Base-by-base conservation (phyloP, 2,329 filamentous ascomycete genomes). In the Cryphonectria carpinicola region DNA sequence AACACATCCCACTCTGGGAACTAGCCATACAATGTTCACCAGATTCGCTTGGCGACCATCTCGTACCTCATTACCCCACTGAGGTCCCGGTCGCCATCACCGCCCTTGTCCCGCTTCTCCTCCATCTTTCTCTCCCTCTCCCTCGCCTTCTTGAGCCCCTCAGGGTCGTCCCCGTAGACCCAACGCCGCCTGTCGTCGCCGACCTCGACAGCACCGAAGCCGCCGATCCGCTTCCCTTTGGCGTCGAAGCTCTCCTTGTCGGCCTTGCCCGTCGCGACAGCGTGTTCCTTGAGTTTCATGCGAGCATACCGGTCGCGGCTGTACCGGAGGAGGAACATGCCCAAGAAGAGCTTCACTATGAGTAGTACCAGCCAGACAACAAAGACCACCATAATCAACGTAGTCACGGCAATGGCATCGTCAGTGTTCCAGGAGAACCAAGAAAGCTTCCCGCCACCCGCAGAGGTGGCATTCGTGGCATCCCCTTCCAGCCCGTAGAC, bases 31-130 rank as follows among this genome's bases (percentile, higher is more conserved):
- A 43, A 11, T 4, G 10, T 17, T 52, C 81, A 98, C 96, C 96
- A 99, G 76, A 99, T 99, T 79, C 96, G 88, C 86, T 98, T 98
- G 0, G 94, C 93, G 76, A 94, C 91, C 96, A 98, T 98, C 78
- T 94, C 94, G 82, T 98, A 99, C 76, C 96, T 87, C 75, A 86
- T 89, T 73, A 90, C 93, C 79, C 83, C 89, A 77, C 86, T 92
- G 81, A 89, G 89, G 79, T 88, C 89, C 67, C 88, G 86, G 69
- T 86, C 86, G 67, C 83, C 82, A 32, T 71, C 66, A 8, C 66
- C 66, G 49, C 85, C 82, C 72, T 84, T 84, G 46, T 81, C 82
- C 35, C 85, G 86, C 74, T 87, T 90, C 74, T 89, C 88, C 72
- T 87, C 88, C 8, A 86, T 87, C 75, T 88, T 84, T 77, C 88